These are phyloP conservation scores for Kentomonas sorsogonicus DNA, from an alignment of 208 protist species.

Conservation along the genomic window DNA sequence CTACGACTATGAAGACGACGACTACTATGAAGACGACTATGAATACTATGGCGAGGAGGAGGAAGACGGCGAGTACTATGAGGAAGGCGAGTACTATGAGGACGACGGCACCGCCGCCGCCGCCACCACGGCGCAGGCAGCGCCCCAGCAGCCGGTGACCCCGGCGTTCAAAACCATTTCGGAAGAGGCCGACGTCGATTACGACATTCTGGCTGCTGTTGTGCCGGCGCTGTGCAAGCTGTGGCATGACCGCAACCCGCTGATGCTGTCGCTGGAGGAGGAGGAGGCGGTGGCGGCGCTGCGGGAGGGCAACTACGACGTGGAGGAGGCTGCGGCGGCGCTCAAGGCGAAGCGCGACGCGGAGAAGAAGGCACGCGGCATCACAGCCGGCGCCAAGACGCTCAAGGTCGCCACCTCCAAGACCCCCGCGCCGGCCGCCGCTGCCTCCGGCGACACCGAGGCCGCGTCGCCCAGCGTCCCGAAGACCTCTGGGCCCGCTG, in stretches of 20 bases:
- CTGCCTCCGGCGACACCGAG: too few species aligned
- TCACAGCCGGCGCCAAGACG: constrained; percentile 15
- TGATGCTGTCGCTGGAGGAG: constrained; percentile 30
- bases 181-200: constrained; percentile 40
- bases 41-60: constrained; percentile 57
- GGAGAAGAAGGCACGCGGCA: constrained; percentile 19
- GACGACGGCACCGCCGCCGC: not conserved
- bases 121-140: not conserved
- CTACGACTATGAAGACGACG: constrained; percentile 38
- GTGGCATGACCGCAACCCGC: constrained; percentile 35
- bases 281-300: constrained; percentile 41
- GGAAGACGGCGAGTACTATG: constrained; percentile 42
- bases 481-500: too few species aligned
- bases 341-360: constrained; percentile 27
- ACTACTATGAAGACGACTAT: constrained; percentile 42
- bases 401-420: constrained; percentile 14
- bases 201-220: constrained; percentile 34
- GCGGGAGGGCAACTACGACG: constrained; percentile 56
- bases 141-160: not conserved
- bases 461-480: too few species aligned
- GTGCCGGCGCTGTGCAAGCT: constrained; percentile 29
- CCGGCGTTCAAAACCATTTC: constrained; percentile 23
- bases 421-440: not conserved
- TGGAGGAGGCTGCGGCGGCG: constrained; percentile 20
- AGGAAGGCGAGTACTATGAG: constrained; percentile 17